Evolutionary conservation across 2,329 filamentous ascomycete genomes (phyloP), one percentile per base, ranked within the genome.

Genomic region (Lasiodiplodia sp.): DNA sequence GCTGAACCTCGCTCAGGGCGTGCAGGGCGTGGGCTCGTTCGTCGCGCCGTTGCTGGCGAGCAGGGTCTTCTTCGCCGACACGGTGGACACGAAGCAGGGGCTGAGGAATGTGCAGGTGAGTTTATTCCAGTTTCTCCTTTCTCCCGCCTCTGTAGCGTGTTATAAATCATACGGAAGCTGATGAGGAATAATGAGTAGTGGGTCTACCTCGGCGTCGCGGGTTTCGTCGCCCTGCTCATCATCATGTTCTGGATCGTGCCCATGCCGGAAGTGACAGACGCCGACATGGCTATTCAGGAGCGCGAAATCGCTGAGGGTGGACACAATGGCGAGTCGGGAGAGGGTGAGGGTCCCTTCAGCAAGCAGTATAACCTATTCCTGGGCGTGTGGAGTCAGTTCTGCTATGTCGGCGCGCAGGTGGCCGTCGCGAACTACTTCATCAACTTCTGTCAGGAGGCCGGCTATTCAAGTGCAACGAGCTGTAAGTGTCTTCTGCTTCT

Each of bases 121-220:
- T 23, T 23, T 18, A 2, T 28, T 2, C 7, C 11, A 3, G 0
- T 23, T 23, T 52, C 21, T 47, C 14, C 14, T 0, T n/a, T 47
- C 1, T 6, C 44, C 14, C 44, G 44, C 10, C 44, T 34, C 31
- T 34, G 2, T 34, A 3, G 8, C 31, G 1, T 31, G 7, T 10
- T 31, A 8, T 31, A 31, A 1, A 6, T 8, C 10, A 7, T 3
- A 34, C 4, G 12, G 14, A 40, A 51, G 51, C 51, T 53, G 51
- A 53, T 1, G 11, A 12, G 21, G 21, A 14, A 23, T n/a, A 21
- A 11, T 52, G 49, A 51, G 1, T 28, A 53, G 74, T 90, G 88
- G 87, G 85, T 87, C 0, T 90, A 90, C 69, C 83, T 90, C 3
- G 88, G 87, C 8, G 89, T 90, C 69, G 84, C 87, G 0, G 81